Evolutionary conservation across 345 rosid genomes (phyloP).

Genomic region (Lagerstroemia speciosa): DNA sequence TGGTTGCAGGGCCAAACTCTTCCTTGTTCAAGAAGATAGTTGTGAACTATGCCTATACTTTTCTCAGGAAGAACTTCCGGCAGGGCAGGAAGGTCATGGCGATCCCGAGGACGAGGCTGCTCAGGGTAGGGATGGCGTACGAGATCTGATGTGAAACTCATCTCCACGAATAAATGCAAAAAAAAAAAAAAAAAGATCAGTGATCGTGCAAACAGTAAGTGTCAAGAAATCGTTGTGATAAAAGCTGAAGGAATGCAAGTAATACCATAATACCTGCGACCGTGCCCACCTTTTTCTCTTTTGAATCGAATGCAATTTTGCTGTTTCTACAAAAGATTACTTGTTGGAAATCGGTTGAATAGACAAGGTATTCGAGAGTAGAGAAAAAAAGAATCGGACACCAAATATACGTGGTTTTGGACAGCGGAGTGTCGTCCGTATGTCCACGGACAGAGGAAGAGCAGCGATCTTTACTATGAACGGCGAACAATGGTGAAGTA

Average conservation of each 20-base stretch:
- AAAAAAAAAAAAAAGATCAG: neutral
- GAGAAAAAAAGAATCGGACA: too few species aligned
- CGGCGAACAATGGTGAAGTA: too few species aligned
- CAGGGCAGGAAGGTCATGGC: constrained; percentile 44
- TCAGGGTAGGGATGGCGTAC: constrained; percentile 77
- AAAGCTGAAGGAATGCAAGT: too few species aligned
- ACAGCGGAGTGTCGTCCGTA: too few species aligned
- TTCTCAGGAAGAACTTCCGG: constrained; percentile 61
- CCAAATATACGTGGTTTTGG: too few species aligned
- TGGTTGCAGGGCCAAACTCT: constrained; percentile 37
- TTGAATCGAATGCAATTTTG: neutral
- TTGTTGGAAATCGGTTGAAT: too few species aligned
- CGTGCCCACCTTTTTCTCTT: neutral
- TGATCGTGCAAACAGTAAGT: neutral
- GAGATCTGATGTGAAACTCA: constrained; percentile 34
- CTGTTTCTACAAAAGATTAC: neutral
- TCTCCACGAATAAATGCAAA: neutral
- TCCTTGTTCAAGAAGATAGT: constrained; percentile 50
- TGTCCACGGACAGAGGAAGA: too few species aligned
- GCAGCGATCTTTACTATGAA: too few species aligned
- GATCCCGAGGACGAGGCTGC: constrained; percentile 50
- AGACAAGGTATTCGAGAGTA: too few species aligned
- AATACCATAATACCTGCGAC: too few species aligned
- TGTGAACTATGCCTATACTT: constrained; percentile 41
- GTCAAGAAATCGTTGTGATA: too few species aligned